phyloP scores from a whole-genome alignment of 495 filamentous ascomycete species.

The Penicillium simplicissimum region DNA sequence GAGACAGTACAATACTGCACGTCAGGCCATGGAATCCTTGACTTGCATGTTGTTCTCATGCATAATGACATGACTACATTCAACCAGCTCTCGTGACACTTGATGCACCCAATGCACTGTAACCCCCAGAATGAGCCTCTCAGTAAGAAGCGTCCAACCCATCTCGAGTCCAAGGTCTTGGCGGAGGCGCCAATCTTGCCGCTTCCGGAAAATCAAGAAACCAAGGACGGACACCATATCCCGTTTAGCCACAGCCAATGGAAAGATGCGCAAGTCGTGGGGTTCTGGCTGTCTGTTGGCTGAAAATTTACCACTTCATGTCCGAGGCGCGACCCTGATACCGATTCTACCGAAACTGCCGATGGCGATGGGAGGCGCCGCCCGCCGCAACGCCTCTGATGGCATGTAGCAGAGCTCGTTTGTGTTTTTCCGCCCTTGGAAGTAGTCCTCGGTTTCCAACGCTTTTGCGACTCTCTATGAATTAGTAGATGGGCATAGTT shows the following conservation, averaged over 20 bases:
- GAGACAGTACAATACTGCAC: too few relatives aligned
- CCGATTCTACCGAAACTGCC: constrained; percentile 3
- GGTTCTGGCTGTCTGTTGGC: neutral
- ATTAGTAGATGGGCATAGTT: too few relatives aligned
- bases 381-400: too few relatives aligned
- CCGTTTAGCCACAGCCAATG: constrained; percentile 8
- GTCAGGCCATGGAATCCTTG: too few relatives aligned
- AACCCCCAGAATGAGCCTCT: neutral
- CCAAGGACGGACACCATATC: neutral
- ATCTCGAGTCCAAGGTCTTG: constrained; percentile 3
- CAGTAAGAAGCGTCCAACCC: neutral
- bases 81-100: neutral
- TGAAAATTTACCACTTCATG: constrained; percentile 7
- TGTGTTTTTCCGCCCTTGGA: neutral
- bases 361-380: constrained; percentile 8
- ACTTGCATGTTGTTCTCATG: neutral
- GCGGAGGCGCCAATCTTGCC: constrained; percentile 14
- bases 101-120: neutral
- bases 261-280: neutral
- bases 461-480: too few relatives aligned
- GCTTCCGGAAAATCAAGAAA: constrained; percentile 14
- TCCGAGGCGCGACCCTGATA: neutral
- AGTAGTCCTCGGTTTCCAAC: too few relatives aligned
- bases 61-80: constrained; percentile 4
- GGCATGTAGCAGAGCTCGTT: neutral